Evolutionary conservation across 139 green algal genomes (phyloP).

Genomic region (Micractinium conductrix): DNA sequence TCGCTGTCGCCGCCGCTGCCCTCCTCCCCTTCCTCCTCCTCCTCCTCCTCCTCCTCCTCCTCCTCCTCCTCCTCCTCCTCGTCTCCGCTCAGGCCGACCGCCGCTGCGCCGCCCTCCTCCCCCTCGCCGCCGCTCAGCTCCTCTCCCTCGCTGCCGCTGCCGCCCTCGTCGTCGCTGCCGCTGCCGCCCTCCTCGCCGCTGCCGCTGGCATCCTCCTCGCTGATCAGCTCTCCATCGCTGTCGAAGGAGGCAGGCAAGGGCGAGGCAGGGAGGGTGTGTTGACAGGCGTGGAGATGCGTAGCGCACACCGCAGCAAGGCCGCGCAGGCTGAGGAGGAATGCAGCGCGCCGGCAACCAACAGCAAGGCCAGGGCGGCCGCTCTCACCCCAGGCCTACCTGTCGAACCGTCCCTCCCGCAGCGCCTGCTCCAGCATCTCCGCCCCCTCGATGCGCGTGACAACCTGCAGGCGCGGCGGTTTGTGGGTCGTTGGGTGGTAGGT

Average conservation of each 20-base stretch:
- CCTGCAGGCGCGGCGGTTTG: background rate
- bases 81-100: background rate
- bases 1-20: slow-evolving; percentile 10
- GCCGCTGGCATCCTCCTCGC: slow-evolving; percentile 40
- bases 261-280: too few relatives aligned
- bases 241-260: too few relatives aligned
- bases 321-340: too few relatives aligned
- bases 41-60: slow-evolving; percentile 27
- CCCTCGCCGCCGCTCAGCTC: slow-evolving; percentile 40
- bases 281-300: too few relatives aligned
- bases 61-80: slow-evolving; percentile 31
- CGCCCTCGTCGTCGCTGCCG: slow-evolving; percentile 27
- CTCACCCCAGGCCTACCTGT: too few relatives aligned
- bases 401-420: slow-evolving; percentile 41
- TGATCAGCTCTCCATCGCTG: slow-evolving; percentile 45
- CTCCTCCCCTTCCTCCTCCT: slow-evolving; percentile 32
- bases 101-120: slow-evolving; percentile 15
- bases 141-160: slow-evolving; percentile 10
- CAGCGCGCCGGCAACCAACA: too few relatives aligned
- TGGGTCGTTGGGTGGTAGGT: too few relatives aligned
- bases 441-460: slow-evolving; percentile 75
- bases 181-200: slow-evolving; percentile 27
- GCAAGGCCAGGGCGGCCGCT: too few relatives aligned
- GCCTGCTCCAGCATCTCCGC: slow-evolving; percentile 87
- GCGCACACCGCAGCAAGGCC: too few relatives aligned